Percentiles rank a stretch among this genome's conserved stretches.
phyloP scores from a whole-genome alignment of 2,329 filamentous ascomycete genomes.

The Diaporthe sp. region DNA sequence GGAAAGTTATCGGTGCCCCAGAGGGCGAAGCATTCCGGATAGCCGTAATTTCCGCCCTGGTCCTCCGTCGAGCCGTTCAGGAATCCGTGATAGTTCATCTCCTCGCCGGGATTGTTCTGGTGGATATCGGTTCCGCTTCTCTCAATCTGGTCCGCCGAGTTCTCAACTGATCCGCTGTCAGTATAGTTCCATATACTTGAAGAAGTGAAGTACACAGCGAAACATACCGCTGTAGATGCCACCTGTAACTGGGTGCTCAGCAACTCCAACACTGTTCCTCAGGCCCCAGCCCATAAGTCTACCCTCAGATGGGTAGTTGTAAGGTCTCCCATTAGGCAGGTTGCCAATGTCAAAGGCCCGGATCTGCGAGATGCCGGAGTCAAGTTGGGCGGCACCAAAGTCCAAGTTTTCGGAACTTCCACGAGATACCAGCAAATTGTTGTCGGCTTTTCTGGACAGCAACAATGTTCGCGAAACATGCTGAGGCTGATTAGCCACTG shows the following conservation, averaged over 20 bases:
- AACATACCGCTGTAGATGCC: conserved; percentile 56
- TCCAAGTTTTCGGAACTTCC: conserved; percentile 76
- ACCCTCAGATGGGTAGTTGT: conserved; percentile 63
- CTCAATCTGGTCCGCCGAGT: conserved; percentile 72
- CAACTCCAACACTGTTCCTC: conserved; percentile 77
- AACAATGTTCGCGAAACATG: conserved; percentile 78
- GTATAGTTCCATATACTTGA: neutral
- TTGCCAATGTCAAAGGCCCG: conserved; percentile 65
- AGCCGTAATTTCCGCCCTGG: conserved; percentile 73
- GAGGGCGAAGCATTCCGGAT: conserved; percentile 76
- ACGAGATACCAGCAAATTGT: conserved; percentile 73
- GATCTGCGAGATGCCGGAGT: conserved; percentile 74
- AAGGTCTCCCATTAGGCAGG: conserved; percentile 47
- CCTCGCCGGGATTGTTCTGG: conserved; percentile 76
- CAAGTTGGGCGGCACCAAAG: conserved; percentile 59
- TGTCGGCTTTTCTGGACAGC: conserved; percentile 65
- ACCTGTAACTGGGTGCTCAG: conserved; percentile 65
- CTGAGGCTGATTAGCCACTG: conserved; percentile 16
- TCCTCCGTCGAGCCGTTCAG: conserved; percentile 53
- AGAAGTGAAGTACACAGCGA: too few species aligned
- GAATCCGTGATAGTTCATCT: conserved; percentile 77
- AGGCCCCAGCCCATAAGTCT: conserved; percentile 72
- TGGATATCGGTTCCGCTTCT: conserved; percentile 70
- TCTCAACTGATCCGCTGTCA: conserved; percentile 64
- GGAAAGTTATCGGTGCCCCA: conserved; percentile 68